These are phyloP conservation scores for Xylaria venustula DNA, from an alignment of 495 filamentous ascomycete genomes.

Conservation along the genomic window DNA sequence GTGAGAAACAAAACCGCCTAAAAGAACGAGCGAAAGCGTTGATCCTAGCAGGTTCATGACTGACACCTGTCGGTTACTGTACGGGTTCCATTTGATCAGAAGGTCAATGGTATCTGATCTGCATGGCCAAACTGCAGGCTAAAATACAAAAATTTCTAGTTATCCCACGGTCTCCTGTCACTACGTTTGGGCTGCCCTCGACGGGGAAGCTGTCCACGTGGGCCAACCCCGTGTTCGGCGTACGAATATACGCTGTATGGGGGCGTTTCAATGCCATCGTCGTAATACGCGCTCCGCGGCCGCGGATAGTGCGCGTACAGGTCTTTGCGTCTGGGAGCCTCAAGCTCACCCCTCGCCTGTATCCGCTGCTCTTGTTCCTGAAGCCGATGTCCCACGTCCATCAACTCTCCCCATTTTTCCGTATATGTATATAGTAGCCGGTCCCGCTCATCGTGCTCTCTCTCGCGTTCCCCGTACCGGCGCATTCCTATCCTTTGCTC, in stretches of 20 bases:
- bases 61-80: not conserved
- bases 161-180: not conserved
- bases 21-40: too few relatives aligned
- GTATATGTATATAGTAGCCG: not conserved
- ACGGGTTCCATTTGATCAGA: too few relatives aligned
- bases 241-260: not conserved
- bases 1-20: not conserved
- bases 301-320: not conserved
- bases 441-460: not conserved
- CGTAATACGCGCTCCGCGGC: not conserved
- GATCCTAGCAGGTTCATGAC: not conserved
- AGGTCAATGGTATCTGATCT: too few relatives aligned
- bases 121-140: too few relatives aligned
- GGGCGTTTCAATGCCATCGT: not conserved
- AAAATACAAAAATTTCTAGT: too few relatives aligned
- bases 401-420: not conserved
- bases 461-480: not conserved
- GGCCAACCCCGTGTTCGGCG: not conserved
- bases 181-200: not conserved
- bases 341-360: not conserved
- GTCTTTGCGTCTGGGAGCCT: not conserved
- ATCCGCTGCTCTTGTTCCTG: conserved; percentile 5
- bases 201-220: not conserved
- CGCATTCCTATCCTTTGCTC: not conserved
- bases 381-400: conserved; percentile 6